These are phyloP conservation scores for Trematosphaeria pertusa DNA, from an alignment of 2,329 filamentous ascomycete species.

Conservation along the genomic window DNA sequence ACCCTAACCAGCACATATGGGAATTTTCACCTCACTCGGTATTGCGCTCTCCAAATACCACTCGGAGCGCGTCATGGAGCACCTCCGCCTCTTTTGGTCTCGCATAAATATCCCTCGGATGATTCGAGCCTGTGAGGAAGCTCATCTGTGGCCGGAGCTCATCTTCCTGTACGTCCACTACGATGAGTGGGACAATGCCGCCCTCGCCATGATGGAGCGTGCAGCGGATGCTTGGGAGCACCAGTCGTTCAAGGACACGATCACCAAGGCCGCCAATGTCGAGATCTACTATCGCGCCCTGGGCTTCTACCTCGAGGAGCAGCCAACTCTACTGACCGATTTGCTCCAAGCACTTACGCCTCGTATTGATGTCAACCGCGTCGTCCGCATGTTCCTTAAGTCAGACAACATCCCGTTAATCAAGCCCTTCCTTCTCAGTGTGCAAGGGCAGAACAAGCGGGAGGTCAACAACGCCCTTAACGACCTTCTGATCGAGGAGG, in stretches of 20 bases:
- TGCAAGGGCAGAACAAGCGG: conserved; percentile 97
- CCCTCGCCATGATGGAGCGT: conserved; percentile 96
- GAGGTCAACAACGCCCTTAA: conserved; percentile 98
- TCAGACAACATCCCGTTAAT: conserved; percentile 97
- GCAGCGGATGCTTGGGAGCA: conserved; percentile 98
- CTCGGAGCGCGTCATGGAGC: conserved; percentile 96
- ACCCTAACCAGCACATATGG: conserved; percentile 71
- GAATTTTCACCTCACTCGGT: conserved; percentile 92
- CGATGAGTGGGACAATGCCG: conserved; percentile 97
- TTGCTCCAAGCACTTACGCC: conserved; percentile 89
- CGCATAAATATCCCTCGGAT: conserved; percentile 98
- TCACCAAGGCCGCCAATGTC: conserved; percentile 96
- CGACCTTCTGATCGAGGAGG: conserved; percentile 95
- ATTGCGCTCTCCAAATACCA: conserved; percentile 94
- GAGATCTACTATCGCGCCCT: conserved; percentile 98
- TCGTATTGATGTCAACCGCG: conserved; percentile 95
- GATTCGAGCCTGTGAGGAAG: conserved; percentile 91
- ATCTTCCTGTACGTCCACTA: conserved; percentile 99
- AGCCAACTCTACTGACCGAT: conserved; percentile 94
- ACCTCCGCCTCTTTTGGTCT: conserved; percentile 98
- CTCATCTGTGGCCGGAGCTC: conserved; percentile 95
- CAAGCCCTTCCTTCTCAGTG: conserved; percentile 97
- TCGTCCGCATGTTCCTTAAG: conserved; percentile 99
- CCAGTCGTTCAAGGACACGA: conserved; percentile 98
- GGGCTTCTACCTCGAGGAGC: conserved; percentile 97